A percentile compares a stretch with the other conserved stretches of the same genome.
Conservation (phyloP, 2,329 filamentous ascomycete genomes). For the Apiospora marii region DNA sequence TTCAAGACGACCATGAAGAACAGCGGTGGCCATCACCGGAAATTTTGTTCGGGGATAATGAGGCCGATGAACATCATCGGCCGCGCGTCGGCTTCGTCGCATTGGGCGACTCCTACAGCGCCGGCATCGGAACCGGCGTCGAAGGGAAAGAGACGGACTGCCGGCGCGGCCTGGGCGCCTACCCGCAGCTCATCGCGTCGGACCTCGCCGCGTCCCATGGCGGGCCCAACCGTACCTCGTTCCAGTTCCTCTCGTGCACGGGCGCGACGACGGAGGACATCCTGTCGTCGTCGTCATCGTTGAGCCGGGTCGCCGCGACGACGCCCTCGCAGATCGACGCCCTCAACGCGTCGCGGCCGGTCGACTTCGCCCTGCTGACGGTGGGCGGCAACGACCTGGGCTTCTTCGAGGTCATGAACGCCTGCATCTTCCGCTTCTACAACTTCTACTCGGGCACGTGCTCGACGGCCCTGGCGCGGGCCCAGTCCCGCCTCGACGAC, state of each 20-base stretch:
- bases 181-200: constrained; percentile 49
- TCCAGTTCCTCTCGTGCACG: constrained; percentile 57
- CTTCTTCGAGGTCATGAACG: constrained; percentile 59
- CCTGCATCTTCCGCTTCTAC: constrained; percentile 59
- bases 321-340: constrained; percentile 50
- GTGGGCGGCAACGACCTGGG: constrained; percentile 58
- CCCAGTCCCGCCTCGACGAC: constrained; percentile 44
- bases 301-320: constrained; percentile 33
- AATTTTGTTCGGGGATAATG: not conserved
- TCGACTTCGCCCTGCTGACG: constrained; percentile 55
- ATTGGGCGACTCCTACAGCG: constrained; percentile 56
- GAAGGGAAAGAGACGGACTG: constrained; percentile 51
- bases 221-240: constrained; percentile 39
- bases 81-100: constrained; percentile 47
- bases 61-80: not conserved
- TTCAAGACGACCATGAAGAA: too few species aligned
- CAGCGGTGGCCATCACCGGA: not conserved
- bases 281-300: constrained; percentile 41
- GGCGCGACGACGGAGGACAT: constrained; percentile 52
- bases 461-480: constrained; percentile 47
- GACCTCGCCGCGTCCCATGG: constrained; percentile 44
- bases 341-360: constrained; percentile 47
- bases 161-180: constrained; percentile 51
- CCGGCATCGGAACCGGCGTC: constrained; percentile 55
- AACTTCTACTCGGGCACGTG: constrained; percentile 57